These are phyloP conservation scores for Heimioporus sp. DNA, from an alignment of 768 basidiomycete species.

Conservation along the genomic window DNA sequence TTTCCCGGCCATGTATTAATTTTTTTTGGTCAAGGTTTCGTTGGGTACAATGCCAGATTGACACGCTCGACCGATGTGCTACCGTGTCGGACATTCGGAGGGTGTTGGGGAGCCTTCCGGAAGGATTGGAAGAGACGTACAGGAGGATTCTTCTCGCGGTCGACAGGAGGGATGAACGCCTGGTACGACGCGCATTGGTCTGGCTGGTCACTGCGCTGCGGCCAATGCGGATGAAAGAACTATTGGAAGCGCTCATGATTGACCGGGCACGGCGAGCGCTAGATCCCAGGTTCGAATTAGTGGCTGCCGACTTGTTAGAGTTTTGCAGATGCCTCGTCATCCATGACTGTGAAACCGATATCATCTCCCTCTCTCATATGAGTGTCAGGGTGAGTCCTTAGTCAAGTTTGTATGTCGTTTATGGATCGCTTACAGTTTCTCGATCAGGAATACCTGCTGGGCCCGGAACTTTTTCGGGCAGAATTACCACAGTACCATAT, in stretches of 20 bases:
- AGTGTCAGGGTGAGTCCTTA: conserved; percentile 12
- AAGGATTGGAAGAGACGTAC: conserved; percentile 21
- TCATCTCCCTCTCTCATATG: conserved; percentile 12
- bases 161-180: not conserved
- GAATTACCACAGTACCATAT: conserved; percentile 6
- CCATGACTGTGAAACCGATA: conserved; percentile 8
- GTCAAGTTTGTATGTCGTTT: not conserved
- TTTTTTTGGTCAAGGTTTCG: conserved; percentile 5
- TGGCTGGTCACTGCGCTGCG: conserved; percentile 12
- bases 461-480: not conserved
- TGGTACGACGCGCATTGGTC: conserved; percentile 4
- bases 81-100: not conserved
- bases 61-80: not conserved
- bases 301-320: not conserved
- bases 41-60: conserved; percentile 18
- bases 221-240: conserved; percentile 7
- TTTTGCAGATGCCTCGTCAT: conserved; percentile 6
- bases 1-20: not conserved
- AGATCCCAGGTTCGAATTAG: not conserved
- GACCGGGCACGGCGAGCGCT: not conserved
- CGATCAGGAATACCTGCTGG: conserved; percentile 12
- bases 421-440: not conserved
- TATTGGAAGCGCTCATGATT: conserved; percentile 7
- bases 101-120: conserved; percentile 8
- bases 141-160: conserved; percentile 16